Percentiles rank a stretch among this genome's conserved stretches.
phyloP scores from a whole-genome alignment of 78 protist species.

The Dictyostelium discoideum region DNA sequence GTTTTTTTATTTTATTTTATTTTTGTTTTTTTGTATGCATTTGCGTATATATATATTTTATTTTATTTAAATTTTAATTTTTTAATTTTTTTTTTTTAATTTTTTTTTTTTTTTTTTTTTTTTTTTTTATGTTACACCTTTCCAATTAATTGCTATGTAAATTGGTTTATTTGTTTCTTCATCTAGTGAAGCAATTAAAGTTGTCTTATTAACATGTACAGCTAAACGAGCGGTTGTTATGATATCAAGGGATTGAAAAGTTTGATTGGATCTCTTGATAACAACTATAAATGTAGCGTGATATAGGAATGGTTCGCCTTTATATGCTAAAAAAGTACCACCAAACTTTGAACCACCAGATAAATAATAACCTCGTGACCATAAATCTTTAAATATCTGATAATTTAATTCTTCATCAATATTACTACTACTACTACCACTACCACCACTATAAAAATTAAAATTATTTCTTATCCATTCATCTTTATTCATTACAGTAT shows the following conservation, averaged over 20 bases:
- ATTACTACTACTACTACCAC: too few relatives aligned
- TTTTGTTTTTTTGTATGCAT: too few relatives aligned
- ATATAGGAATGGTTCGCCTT: constrained; percentile 61
- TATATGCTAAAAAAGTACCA: constrained; percentile 81
- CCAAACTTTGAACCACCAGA: constrained; percentile 83
- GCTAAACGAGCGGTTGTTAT: constrained; percentile 32
- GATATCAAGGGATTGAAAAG: constrained; percentile 9
- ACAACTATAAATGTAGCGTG: constrained; percentile 54
- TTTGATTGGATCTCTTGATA: not conserved
- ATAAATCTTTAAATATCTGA: constrained; percentile 65
- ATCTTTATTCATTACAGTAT: not conserved
- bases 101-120: too few relatives aligned
- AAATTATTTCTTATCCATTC: too few relatives aligned
- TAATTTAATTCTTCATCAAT: not conserved
- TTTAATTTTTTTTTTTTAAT: too few relatives aligned
- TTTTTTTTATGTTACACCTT: constrained; percentile 31
- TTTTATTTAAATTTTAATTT: not conserved
- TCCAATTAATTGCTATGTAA: constrained; percentile 27
- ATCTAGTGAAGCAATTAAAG: constrained; percentile 17
- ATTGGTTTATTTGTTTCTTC: not conserved
- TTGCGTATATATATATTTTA: not conserved
- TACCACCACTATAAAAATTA: not conserved
- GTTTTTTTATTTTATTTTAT: too few relatives aligned
- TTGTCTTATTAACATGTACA: constrained; percentile 56
- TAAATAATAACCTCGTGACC: constrained; percentile 69